A percentile compares a stretch with the other conserved stretches of the same genome.
Evolutionary conservation across 129 eudicot species (phyloP).

Genomic region (Pseudognaphalium luteoalbum): DNA sequence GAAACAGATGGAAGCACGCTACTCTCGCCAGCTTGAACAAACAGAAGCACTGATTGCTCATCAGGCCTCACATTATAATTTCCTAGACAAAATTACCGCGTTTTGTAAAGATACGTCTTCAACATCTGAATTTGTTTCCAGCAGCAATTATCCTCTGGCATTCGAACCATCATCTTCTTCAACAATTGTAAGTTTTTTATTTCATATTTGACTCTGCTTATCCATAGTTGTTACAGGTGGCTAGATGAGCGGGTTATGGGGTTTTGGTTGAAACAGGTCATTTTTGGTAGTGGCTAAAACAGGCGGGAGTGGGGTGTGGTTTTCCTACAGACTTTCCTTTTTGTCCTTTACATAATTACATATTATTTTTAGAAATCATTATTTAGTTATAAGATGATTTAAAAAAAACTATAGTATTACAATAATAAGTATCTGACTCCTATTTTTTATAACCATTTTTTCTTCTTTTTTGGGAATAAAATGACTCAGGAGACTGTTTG

Average conservation of each 20-base stretch:
- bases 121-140: not conserved
- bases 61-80: not conserved
- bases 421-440: too few species aligned
- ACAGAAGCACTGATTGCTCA: not conserved
- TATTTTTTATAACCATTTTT: too few species aligned
- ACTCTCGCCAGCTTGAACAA: conserved; percentile 3
- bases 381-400: too few species aligned
- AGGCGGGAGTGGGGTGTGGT: not conserved
- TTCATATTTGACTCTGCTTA: not conserved
- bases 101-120: not conserved
- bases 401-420: too few species aligned
- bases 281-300: not conserved
- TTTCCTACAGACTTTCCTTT: not conserved
- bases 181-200: conserved; percentile 1
- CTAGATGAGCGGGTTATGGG: not conserved
- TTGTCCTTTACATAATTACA: not conserved
- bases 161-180: not conserved
- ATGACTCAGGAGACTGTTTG: too few species aligned
- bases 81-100: too few species aligned
- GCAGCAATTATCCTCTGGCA: not conserved
- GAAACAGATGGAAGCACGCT: not conserved
- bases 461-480: too few species aligned
- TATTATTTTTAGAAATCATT: too few species aligned
- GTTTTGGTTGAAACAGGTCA: too few species aligned
- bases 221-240: not conserved